Conservation (phyloP, 345 rosid species). For the Salix viminalis region DNA sequence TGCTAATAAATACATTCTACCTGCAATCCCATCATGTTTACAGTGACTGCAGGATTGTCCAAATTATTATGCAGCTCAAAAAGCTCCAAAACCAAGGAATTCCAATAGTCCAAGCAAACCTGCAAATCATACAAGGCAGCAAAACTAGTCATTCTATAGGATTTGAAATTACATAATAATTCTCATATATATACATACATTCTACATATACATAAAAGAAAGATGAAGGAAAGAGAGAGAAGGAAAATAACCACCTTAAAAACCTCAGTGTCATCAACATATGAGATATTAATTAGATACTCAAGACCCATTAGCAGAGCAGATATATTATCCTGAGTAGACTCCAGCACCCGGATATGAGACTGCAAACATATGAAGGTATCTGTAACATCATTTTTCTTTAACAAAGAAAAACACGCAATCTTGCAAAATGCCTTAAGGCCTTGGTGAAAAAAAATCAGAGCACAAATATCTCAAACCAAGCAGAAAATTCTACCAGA, state of each 20-base stretch:
- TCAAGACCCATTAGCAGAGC: constrained; percentile 80
- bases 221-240: not conserved
- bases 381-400: constrained; percentile 5
- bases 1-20: constrained; percentile 29
- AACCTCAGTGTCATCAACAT: constrained; percentile 98
- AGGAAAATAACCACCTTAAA: constrained; percentile 56
- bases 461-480: not conserved
- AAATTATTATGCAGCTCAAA: constrained; percentile 78
- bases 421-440: not conserved
- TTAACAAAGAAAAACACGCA: not conserved
- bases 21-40: constrained; percentile 77
- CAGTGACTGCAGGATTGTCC: constrained; percentile 73
- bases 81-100: constrained; percentile 80
- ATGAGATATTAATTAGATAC: constrained; percentile 82
- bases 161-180: not conserved
- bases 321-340: constrained; percentile 59
- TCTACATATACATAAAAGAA: not conserved
- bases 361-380: constrained; percentile 40
- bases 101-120: constrained; percentile 99
- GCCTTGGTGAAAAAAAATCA: not conserved
- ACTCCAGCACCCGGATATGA: constrained; percentile 83
- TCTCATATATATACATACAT: not conserved
- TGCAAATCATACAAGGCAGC: constrained; percentile 15
- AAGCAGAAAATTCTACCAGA: not conserved
- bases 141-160: not conserved